Percentiles rank a stretch among this genome's conserved stretches.
Evolutionary conservation across 2,329 filamentous ascomycete species (phyloP).

Genomic region (Fusarium napiforme): DNA sequence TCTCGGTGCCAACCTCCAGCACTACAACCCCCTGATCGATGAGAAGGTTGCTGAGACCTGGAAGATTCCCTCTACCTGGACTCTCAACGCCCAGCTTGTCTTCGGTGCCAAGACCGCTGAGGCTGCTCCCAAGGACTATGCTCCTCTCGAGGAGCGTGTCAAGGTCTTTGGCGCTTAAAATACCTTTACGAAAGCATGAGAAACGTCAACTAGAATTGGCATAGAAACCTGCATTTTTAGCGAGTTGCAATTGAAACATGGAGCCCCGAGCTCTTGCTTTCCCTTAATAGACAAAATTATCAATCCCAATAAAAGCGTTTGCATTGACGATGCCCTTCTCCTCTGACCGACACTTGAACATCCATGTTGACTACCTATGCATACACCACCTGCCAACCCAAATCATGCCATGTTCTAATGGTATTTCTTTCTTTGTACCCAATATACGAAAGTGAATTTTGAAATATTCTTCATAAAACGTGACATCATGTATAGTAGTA

Average conservation of each 20-base stretch:
- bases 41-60: slow-evolving; percentile 74
- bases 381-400: background rate
- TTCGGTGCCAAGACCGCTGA: slow-evolving; percentile 74
- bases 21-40: slow-evolving; percentile 91
- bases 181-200: slow-evolving; percentile 4
- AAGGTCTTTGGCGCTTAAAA: slow-evolving; percentile 69
- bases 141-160: slow-evolving; percentile 72
- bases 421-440: background rate
- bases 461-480: background rate
- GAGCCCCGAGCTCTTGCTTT: background rate
- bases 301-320: background rate
- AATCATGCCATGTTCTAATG: background rate
- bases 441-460: background rate
- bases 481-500: background rate
- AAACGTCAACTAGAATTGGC: slow-evolving; percentile 5
- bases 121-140: slow-evolving; percentile 71
- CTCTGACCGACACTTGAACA: background rate
- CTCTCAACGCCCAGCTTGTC: slow-evolving; percentile 83
- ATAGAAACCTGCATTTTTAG: slow-evolving; percentile 23
- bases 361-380: background rate
- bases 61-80: slow-evolving; percentile 78
- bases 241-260: slow-evolving; percentile 17
- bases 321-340: background rate
- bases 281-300: slow-evolving; percentile 4
- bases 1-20: slow-evolving; percentile 88